Evolutionary conservation across 208 protist species (phyloP).

Genomic region (Naegleria lovaniensis): DNA sequence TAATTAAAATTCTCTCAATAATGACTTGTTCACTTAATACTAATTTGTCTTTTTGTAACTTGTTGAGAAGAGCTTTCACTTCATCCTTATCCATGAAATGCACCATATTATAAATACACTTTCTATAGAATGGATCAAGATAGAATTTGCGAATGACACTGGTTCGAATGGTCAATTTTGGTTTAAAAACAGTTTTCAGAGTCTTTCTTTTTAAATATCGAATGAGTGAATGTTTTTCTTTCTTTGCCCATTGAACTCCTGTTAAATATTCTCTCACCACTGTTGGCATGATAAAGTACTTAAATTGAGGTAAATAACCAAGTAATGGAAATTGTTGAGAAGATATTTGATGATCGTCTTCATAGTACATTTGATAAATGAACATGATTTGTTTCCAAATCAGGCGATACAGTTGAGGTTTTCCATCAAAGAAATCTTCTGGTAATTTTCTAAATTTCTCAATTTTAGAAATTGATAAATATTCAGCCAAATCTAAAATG

Average conservation of each 20-base stretch:
- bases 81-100: neutral
- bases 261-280: neutral
- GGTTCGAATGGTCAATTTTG: neutral
- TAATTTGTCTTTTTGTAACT: neutral
- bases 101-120: neutral
- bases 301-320: neutral
- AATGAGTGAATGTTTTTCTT: neutral
- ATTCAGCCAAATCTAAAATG: neutral
- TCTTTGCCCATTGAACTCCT: neutral
- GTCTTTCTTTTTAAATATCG: neutral
- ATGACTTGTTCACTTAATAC: neutral
- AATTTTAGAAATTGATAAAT: neutral
- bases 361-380: neutral
- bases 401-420: neutral
- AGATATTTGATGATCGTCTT: neutral
- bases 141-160: neutral
- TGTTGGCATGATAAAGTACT: neutral
- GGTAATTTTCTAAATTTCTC: conserved; percentile 14
- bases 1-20: conserved; percentile 10
- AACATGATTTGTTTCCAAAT: neutral
- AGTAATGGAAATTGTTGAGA: neutral
- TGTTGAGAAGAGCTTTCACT: neutral
- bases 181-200: neutral
- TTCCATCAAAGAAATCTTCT: neutral
- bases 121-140: neutral